A percentile compares a stretch with the other conserved stretches of the same genome.
Evolutionary conservation across 2,329 filamentous ascomycete genomes (phyloP).

Genomic region (Microdochium nivale): DNA sequence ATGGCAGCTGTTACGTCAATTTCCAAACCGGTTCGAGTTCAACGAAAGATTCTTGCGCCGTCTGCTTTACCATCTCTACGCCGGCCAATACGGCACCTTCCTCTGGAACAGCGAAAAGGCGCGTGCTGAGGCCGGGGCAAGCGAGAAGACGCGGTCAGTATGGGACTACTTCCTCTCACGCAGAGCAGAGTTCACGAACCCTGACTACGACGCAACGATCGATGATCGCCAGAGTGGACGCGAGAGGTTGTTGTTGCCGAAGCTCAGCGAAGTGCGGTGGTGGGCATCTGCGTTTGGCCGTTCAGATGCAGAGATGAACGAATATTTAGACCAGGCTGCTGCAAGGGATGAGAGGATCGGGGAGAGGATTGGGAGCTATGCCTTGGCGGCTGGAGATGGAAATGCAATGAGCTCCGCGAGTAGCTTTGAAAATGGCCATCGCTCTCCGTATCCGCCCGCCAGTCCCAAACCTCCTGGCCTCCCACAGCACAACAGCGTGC

Average conservation of each 20-base stretch:
- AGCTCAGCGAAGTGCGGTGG: conserved; percentile 74
- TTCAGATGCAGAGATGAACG: conserved; percentile 89
- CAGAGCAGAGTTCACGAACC: conserved; percentile 72
- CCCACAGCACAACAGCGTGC: conserved; percentile 39
- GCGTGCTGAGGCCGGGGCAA: conserved; percentile 59
- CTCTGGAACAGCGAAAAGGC: conserved; percentile 93
- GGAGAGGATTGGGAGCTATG: conserved; percentile 27
- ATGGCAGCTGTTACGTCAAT: conserved; percentile 80
- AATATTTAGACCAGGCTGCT: conserved; percentile 45
- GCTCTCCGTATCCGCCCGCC: conserved; percentile 14
- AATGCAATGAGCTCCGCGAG: conserved; percentile 3
- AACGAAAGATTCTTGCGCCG: conserved; percentile 89
- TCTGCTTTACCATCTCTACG: conserved; percentile 87
- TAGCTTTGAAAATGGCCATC: conserved; percentile 3
- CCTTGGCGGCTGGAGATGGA: conserved; percentile 10
- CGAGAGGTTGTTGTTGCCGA: conserved; percentile 78
- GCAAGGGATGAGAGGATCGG: conserved; percentile 33
- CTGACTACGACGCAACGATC: conserved; percentile 63
- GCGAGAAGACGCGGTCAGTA: conserved; percentile 71
- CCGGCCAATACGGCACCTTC: conserved; percentile 95
- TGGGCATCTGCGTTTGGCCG: conserved; percentile 86
- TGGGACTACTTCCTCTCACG: conserved; percentile 93
- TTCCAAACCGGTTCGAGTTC: conserved; percentile 87
- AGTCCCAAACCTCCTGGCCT: conserved; percentile 30
- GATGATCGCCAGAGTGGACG: conserved; percentile 74